Evolutionary conservation across 352 stramenopile genomes (phyloP).

Genomic region (Phytophthora idaei): DNA sequence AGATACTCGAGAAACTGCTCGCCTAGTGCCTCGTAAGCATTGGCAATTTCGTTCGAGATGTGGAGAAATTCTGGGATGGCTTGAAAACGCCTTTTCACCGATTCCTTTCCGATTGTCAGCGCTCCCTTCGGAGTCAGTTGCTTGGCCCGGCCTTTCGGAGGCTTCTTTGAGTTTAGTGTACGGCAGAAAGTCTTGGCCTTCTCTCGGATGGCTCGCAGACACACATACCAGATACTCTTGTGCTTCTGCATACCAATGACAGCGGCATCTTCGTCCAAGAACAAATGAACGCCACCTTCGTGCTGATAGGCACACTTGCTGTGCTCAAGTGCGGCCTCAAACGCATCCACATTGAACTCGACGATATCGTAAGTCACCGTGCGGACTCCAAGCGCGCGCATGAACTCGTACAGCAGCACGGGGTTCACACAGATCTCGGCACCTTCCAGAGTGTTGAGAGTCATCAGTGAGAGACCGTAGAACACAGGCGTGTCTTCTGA

Average conservation of each 20-base stretch:
- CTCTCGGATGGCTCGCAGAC: slow-evolving; percentile 85
- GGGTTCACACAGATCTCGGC: slow-evolving; percentile 82
- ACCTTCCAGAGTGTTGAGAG: slow-evolving; percentile 34
- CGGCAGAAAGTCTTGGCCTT: slow-evolving; percentile 75
- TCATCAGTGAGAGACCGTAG: slow-evolving; percentile 74
- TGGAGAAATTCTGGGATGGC: slow-evolving; percentile 61
- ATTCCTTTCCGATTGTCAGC: slow-evolving; percentile 31
- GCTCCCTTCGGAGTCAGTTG: slow-evolving; percentile 19
- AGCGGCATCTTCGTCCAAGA: slow-evolving; percentile 54
- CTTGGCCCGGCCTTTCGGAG: slow-evolving; percentile 25
- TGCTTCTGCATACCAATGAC: slow-evolving; percentile 89
- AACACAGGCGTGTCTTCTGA: slow-evolving; percentile 78
- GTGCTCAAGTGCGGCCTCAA: slow-evolving; percentile 41
- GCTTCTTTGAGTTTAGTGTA: slow-evolving; percentile 38
- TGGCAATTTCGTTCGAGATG: slow-evolving; percentile 43
- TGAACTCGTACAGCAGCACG: slow-evolving; percentile 67
- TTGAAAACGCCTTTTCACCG: slow-evolving; percentile 58
- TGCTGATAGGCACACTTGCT: slow-evolving; percentile 66
- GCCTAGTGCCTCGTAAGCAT: slow-evolving; percentile 56
- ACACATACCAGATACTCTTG: slow-evolving; percentile 88
- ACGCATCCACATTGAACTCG: slow-evolving; percentile 39
- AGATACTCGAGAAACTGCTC: slow-evolving; percentile 71
- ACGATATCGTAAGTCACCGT: slow-evolving; percentile 69
- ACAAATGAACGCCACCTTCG: slow-evolving; percentile 78
- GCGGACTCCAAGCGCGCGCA: slow-evolving; percentile 55